Percentiles rank a stretch among this genome's conserved stretches.
phyloP scores from a whole-genome alignment of 2,329 filamentous ascomycete species.

The Cladobotryum mycophilum region DNA sequence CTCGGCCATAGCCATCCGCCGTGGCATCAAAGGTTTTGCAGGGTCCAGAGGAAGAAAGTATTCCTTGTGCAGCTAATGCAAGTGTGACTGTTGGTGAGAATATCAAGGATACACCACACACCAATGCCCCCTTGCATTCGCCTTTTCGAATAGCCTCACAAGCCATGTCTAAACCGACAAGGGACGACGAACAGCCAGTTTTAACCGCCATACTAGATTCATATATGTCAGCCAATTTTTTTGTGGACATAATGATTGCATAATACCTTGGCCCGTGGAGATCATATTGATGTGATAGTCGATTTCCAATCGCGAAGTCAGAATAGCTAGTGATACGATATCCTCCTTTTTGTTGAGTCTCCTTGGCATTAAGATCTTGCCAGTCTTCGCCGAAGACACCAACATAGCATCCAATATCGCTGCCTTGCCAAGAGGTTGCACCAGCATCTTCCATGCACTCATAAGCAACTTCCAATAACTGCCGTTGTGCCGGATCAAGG shows the following conservation, averaged over 20 bases:
- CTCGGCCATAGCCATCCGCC: slow-evolving; percentile 37
- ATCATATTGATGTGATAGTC: slow-evolving; percentile 25
- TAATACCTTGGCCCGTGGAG: slow-evolving; percentile 13
- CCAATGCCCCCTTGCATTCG: slow-evolving; percentile 20
- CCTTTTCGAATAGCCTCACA: slow-evolving; percentile 19
- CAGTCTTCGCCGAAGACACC: slow-evolving; percentile 14
- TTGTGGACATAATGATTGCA: too few species aligned
- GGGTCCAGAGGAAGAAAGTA: slow-evolving; percentile 18
- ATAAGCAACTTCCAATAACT: slow-evolving; percentile 23
- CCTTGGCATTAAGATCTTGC: slow-evolving; percentile 6
- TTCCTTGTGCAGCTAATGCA: slow-evolving; percentile 4
- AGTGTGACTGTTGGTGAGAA: slow-evolving; percentile 14
- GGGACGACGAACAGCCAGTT: slow-evolving; percentile 25
- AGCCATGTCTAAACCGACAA: slow-evolving; percentile 23
- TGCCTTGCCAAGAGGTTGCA: neutral
- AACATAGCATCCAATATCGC: slow-evolving; percentile 11
- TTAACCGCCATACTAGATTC: slow-evolving; percentile 22
- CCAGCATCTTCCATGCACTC: slow-evolving; percentile 14
- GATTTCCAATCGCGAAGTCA: slow-evolving; percentile 22
- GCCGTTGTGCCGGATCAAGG: slow-evolving; percentile 27
- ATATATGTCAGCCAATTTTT: too few species aligned
- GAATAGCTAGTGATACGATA: slow-evolving; percentile 21
- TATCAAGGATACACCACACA: slow-evolving; percentile 18
- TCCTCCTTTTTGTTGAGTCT: slow-evolving; percentile 5
- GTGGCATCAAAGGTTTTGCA: slow-evolving; percentile 24